Conservation (phyloP, 2,329 filamentous ascomycete species). For the Ascochyta viciae-villosae region DNA sequence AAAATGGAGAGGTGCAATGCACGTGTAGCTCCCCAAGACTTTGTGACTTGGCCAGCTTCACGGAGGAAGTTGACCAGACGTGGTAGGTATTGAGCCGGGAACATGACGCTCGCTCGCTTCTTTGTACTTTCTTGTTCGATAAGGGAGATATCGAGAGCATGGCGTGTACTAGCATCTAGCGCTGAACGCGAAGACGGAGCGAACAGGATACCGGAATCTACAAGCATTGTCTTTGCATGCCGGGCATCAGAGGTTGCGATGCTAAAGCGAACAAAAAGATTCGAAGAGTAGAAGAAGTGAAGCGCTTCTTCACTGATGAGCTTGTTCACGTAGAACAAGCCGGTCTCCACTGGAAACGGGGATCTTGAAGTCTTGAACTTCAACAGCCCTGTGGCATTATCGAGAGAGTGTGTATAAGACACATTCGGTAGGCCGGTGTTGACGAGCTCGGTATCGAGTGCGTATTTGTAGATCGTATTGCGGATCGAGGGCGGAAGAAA, state of each 20-base stretch:
- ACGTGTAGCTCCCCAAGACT: constrained; percentile 33
- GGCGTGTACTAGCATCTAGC: constrained; percentile 20
- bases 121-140: constrained; percentile 38
- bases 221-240: constrained; percentile 42
- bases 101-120: constrained; percentile 39
- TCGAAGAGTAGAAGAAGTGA: constrained; percentile 42
- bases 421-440: constrained; percentile 38
- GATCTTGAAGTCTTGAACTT: constrained; percentile 38
- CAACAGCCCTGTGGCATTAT: constrained; percentile 22
- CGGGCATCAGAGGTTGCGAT: constrained; percentile 37
- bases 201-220: constrained; percentile 43
- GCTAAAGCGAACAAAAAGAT: constrained; percentile 39
- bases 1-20: constrained; percentile 29
- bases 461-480: constrained; percentile 44
- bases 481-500: constrained; percentile 39
- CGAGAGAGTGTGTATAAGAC: constrained; percentile 38
- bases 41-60: constrained; percentile 29
- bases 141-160: constrained; percentile 40
- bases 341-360: constrained; percentile 34
- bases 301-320: constrained; percentile 31
- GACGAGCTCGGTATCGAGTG: constrained; percentile 45
- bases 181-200: constrained; percentile 14
- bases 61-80: constrained; percentile 45
- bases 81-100: constrained; percentile 45
- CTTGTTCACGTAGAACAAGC: constrained; percentile 39